Percentiles rank a stretch among this genome's conserved stretches.
phyloP scores from a whole-genome alignment of 768 basidiomycete species.

The Tylopilus rubrobrunneus region DNA sequence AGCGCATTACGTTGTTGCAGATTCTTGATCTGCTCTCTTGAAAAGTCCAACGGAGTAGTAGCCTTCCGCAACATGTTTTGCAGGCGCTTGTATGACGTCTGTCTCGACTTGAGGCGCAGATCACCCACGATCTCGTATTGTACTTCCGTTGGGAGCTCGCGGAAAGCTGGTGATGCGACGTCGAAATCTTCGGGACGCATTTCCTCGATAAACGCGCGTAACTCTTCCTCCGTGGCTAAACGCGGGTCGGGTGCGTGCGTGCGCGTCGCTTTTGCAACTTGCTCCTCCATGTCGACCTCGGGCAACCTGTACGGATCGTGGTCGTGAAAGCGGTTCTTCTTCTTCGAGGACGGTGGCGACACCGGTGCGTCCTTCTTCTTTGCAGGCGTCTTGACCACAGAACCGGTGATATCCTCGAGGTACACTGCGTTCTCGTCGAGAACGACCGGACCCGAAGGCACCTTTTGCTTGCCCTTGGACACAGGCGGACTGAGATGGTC shows the following conservation, averaged over 20 bases:
- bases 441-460: slow-evolving; percentile 41
- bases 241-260: slow-evolving; percentile 77
- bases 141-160: slow-evolving; percentile 89
- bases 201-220: slow-evolving; percentile 89
- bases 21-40: slow-evolving; percentile 91
- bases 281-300: slow-evolving; percentile 66
- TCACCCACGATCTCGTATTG: slow-evolving; percentile 99
- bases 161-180: slow-evolving; percentile 83
- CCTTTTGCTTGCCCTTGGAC: slow-evolving; percentile 45
- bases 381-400: slow-evolving; percentile 50
- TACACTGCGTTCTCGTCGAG: slow-evolving; percentile 78
- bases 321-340: slow-evolving; percentile 63
- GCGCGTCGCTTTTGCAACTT: slow-evolving; percentile 58
- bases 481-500: slow-evolving; percentile 17
- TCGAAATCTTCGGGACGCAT: slow-evolving; percentile 97
- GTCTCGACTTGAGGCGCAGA: slow-evolving; percentile 87
- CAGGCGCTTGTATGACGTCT: slow-evolving; percentile 87
- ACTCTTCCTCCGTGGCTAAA: slow-evolving; percentile 93
- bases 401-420: slow-evolving; percentile 75
- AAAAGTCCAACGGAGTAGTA: slow-evolving; percentile 88
- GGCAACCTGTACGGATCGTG: slow-evolving; percentile 95
- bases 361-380: slow-evolving; percentile 26
- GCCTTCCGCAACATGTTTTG: slow-evolving; percentile 85
- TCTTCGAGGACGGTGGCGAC: slow-evolving; percentile 48
- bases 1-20: slow-evolving; percentile 84